Evolutionary conservation across 305 asterid genomes (phyloP).

Genomic region (Fraxinus nigra): DNA sequence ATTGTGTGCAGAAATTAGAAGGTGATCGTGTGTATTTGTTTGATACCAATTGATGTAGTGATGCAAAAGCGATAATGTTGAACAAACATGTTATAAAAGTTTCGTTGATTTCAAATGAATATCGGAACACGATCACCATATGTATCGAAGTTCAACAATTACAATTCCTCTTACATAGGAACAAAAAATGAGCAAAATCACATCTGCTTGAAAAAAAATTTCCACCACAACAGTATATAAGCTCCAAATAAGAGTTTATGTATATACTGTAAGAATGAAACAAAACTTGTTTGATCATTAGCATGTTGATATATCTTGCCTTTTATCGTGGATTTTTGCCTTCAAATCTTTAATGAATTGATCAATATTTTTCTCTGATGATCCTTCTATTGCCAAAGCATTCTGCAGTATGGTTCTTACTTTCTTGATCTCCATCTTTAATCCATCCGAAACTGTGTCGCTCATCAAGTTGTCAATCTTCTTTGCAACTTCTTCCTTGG

Average conservation of each 20-base stretch:
- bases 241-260: not conserved
- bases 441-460: slow-evolving; percentile 4
- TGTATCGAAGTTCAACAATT: not conserved
- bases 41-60: not conserved
- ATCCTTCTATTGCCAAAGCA: slow-evolving; percentile 50
- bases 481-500: slow-evolving; percentile 35
- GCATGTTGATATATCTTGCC: not conserved
- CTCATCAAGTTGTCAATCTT: slow-evolving; percentile 39
- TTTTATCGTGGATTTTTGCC: slow-evolving; percentile 18
- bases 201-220: not conserved
- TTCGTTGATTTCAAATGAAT: not conserved
- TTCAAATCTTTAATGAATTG: slow-evolving; percentile 42
- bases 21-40: not conserved
- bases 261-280: not conserved
- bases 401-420: slow-evolving; percentile 36
- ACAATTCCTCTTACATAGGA: not conserved
- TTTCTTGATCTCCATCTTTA: slow-evolving; percentile 30
- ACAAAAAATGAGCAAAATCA: not conserved
- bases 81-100: not conserved
- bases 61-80: not conserved
- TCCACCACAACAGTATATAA: not conserved
- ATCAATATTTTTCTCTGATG: slow-evolving; percentile 41
- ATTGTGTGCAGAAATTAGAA: no score
- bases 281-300: not conserved
- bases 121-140: not conserved